Evolutionary conservation across 768 basidiomycete species (phyloP), one percentile per base, ranked within the genome.

Genomic region (Lyophyllum semitale): DNA sequence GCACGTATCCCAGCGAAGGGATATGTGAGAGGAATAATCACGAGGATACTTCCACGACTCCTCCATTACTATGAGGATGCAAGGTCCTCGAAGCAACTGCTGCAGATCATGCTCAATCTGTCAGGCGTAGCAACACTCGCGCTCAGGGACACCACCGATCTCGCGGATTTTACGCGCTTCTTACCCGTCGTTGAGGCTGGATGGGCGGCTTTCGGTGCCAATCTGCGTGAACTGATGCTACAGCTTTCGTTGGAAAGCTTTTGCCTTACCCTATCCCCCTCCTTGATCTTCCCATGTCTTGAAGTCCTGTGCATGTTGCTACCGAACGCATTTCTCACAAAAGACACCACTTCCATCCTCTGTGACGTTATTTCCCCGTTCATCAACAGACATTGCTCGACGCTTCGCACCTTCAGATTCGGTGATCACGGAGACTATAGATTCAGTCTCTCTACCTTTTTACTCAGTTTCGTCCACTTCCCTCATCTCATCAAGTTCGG

Each of bases 221-320:
- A 44, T 38, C 46, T 69, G 29, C 60, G 42, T 9, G 37, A 45
- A 9, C 55, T 68, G 12, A 58, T 59, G 15, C 51, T 69, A 22
- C 50, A 53, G 30, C 53, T 68, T 22, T 60, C 68, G 9, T 13
- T 69, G 33, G 65, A 71, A 46, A 61, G 52, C 20, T 60, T 62
- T 26, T 50, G 47, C 18, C 40, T 26, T 15, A 45, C 62, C 17
- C 32, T 67, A 17, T 55, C 58, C 1, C 22, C 59, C 4, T 41
- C 51, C 1, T 37, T 40, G 38, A 35, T 25, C 33, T 56, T 71
- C 11, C 55, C 52, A 12, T 41, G 56, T 18, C 62, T 67, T 20
- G 61, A 67, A 48, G 50, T 42, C 3, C 55, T 69, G 11, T 37
- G 25, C 18, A 40, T 71, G 17, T 50, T 29, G 17, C 46, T 69